Conservation (phyloP, 106 monocot genomes). For the Allium fistulosum region DNA sequence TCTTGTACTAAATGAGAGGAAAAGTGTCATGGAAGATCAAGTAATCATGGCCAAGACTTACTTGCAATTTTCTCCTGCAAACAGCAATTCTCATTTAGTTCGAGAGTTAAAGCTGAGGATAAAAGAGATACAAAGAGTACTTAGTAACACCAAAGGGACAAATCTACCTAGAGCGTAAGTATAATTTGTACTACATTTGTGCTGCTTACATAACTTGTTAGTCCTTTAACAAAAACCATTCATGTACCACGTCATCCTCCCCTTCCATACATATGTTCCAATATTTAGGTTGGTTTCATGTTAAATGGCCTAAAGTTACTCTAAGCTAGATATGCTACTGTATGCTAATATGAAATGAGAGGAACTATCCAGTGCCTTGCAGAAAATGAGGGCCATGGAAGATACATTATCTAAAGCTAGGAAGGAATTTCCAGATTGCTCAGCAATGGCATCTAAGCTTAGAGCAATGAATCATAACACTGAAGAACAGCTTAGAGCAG, state of each 20-base stretch:
- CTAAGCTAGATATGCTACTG: neutral
- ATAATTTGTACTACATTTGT: neutral
- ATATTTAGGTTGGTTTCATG: no score
- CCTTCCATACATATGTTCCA: no score
- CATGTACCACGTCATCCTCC: no score
- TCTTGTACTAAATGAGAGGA: constrained; percentile 31
- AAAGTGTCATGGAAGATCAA: constrained; percentile 74
- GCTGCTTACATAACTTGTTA: constrained; percentile 1
- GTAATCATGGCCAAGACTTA: constrained; percentile 76
- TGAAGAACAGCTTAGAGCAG: constrained; percentile 77
- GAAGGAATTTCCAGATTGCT: constrained; percentile 71
- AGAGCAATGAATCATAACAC: constrained; percentile 61
- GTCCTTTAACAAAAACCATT: no score
- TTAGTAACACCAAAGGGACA: constrained; percentile 49
- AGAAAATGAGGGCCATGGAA: constrained; percentile 83
- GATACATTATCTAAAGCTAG: constrained; percentile 59
- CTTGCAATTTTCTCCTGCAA: constrained; percentile 62
- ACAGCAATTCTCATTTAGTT: constrained; percentile 62
- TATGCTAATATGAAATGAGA: constrained; percentile 13
- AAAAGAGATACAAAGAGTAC: constrained; percentile 61
- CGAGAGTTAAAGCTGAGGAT: constrained; percentile 78
- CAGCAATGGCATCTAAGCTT: constrained; percentile 67
- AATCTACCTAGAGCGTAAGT: constrained; percentile 56
- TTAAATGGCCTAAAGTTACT: neutral
- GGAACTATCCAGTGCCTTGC: constrained; percentile 59